Evolutionary conservation across 192 early-diverging fungal genomes (phyloP).

Genomic region (Backusella liffmaniae): DNA sequence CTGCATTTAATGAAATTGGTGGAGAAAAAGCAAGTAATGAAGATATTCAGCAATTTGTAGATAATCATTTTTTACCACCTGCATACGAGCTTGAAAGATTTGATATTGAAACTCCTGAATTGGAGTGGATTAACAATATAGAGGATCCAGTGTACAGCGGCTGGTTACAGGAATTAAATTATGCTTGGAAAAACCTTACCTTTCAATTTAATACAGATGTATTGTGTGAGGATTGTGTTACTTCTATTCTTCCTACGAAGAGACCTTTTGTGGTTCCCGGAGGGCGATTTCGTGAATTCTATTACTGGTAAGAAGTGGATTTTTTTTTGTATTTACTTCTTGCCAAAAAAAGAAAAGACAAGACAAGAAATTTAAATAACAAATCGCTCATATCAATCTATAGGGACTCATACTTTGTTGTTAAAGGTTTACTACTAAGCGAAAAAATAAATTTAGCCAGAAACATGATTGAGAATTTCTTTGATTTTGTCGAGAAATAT

Average conservation of each 20-base stretch:
- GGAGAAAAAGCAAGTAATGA: slow-evolving; percentile 32
- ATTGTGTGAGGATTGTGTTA: slow-evolving; percentile 56
- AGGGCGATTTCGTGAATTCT: slow-evolving; percentile 70
- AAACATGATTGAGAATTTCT: slow-evolving; percentile 59
- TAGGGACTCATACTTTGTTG: slow-evolving; percentile 66
- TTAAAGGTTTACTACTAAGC: slow-evolving; percentile 62
- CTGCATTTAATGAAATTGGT: slow-evolving; percentile 48
- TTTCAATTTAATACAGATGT: slow-evolving; percentile 47
- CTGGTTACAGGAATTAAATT: slow-evolving; percentile 48
- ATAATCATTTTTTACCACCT: slow-evolving; percentile 52
- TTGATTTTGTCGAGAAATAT: slow-evolving; percentile 54
- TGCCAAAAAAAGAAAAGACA: not conserved
- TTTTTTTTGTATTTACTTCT: not conserved
- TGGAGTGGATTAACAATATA: slow-evolving; percentile 48
- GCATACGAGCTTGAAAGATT: slow-evolving; percentile 49
- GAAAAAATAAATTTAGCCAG: slow-evolving; percentile 47
- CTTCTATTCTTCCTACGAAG: slow-evolving; percentile 53
- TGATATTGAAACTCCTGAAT: slow-evolving; percentile 36
- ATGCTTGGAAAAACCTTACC: slow-evolving; percentile 61
- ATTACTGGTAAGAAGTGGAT: slow-evolving; percentile 54
- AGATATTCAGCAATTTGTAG: slow-evolving; percentile 48
- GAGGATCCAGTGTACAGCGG: slow-evolving; percentile 43
- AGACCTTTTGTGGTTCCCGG: slow-evolving; percentile 71
- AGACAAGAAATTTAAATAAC: not conserved
- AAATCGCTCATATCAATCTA: not conserved